Conservation (phyloP, 2,329 filamentous ascomycete genomes). For the Venturia asperata region DNA sequence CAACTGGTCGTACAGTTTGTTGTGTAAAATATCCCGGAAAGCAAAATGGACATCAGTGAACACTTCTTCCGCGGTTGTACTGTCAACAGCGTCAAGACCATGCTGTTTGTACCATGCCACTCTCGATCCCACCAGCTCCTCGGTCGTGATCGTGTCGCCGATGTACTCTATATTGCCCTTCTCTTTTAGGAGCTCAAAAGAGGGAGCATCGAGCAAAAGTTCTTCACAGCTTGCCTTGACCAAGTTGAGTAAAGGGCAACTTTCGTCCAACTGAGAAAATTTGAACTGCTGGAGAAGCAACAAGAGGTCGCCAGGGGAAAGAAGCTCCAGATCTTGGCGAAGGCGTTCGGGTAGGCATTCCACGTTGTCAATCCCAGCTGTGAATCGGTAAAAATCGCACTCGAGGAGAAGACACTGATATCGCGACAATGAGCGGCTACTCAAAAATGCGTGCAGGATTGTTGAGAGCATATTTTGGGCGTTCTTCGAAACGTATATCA, state of each 20-base stretch:
- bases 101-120: conserved; percentile 33
- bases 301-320: conserved; percentile 31
- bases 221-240: conserved; percentile 29
- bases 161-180: conserved; percentile 33
- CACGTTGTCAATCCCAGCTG: conserved; percentile 3
- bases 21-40: conserved; percentile 28
- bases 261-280: conserved; percentile 29
- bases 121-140: conserved; percentile 28
- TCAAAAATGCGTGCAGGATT: conserved; percentile 32
- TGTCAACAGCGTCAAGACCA: conserved; percentile 25
- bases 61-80: conserved; percentile 26
- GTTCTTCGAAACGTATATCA: conserved; percentile 33
- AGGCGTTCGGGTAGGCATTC: conserved; percentile 26
- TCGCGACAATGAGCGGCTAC: conserved; percentile 29
- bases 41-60: conserved; percentile 29
- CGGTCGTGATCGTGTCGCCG: conserved; percentile 26
- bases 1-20: conserved; percentile 27
- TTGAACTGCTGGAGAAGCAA: conserved; percentile 31
- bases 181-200: conserved; percentile 32
- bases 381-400: conserved; percentile 25
- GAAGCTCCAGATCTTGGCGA: conserved; percentile 29
- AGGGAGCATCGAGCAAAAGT: conserved; percentile 31
- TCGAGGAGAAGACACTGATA: conserved; percentile 33
- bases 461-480: conserved; percentile 28
- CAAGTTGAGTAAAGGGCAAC: conserved; percentile 27